Conservation (phyloP, 257 asterid species). For the Leptodermis oblonga region DNA sequence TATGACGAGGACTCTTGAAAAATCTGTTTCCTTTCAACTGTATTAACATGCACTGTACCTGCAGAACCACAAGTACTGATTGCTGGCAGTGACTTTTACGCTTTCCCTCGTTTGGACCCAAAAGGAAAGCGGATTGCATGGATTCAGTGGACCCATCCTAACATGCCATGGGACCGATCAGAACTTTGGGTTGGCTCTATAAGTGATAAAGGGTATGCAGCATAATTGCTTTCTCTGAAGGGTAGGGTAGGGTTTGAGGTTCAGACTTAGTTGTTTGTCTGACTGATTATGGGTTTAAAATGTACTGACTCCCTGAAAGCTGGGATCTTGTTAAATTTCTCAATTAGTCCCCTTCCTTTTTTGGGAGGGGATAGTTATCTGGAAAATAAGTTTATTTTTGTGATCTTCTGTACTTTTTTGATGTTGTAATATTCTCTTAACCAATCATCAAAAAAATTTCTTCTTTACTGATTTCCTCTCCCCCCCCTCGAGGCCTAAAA, state of each 20-base stretch:
- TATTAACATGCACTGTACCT: conserved; percentile 14
- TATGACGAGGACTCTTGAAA: not conserved
- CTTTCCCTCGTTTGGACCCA: conserved; percentile 82
- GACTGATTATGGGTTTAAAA: not conserved
- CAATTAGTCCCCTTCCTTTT: not conserved
- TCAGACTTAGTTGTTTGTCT: not conserved
- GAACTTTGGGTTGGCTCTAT: conserved; percentile 96
- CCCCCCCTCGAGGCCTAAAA: not conserved
- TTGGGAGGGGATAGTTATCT: not conserved
- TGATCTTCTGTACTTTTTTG: too few species aligned
- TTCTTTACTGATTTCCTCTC: not conserved
- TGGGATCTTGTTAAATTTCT: not conserved
- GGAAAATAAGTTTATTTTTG: not conserved
- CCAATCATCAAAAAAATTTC: not conserved
- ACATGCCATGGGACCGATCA: conserved; percentile 98
- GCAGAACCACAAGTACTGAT: conserved; percentile 74
- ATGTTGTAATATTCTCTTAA: too few species aligned
- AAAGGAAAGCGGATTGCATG: conserved; percentile 89
- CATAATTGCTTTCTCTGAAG: conserved; percentile 1
- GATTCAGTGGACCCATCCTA: conserved; percentile 97
- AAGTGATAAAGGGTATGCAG: conserved; percentile 68
- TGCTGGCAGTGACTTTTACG: conserved; percentile 83
- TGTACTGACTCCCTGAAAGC: not conserved
- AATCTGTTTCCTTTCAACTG: not conserved
- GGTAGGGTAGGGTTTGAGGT: not conserved